Conservation (phyloP, 2,329 filamentous ascomycete genomes). For the Didymella pomorum region DNA sequence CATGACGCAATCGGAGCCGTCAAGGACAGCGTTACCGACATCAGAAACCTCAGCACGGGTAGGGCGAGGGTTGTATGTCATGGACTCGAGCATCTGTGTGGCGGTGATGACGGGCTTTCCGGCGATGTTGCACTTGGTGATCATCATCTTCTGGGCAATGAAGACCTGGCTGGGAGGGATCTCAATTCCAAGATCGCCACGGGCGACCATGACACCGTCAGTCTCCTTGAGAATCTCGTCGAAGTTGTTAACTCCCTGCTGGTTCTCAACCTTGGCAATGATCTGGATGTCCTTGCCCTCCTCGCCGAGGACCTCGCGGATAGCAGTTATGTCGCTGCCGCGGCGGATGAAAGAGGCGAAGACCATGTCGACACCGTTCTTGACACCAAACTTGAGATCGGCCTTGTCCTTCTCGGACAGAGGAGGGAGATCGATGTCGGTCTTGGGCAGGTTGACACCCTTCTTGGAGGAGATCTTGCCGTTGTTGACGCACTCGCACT, state of each 20-base stretch:
- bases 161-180: conserved; percentile 99
- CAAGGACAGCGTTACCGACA: conserved; percentile 96
- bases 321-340: conserved; percentile 89
- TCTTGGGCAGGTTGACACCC: conserved; percentile 98
- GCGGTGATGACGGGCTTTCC: conserved; percentile 99
- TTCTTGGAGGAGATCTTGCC: conserved; percentile 99
- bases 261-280: conserved; percentile 99
- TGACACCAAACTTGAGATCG: conserved; percentile 93
- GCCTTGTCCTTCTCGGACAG: conserved; percentile 98
- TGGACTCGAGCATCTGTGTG: conserved; percentile 99
- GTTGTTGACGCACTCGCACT: conserved; percentile 90
- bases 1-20: conserved; percentile 99
- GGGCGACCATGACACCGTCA: conserved; percentile 99
- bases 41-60: conserved; percentile 98
- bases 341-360: conserved; percentile 98
- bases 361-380: conserved; percentile 99
- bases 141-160: conserved; percentile 99
- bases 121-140: conserved; percentile 99
- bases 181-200: conserved; percentile 98
- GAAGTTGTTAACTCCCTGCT: conserved; percentile 99
- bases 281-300: conserved; percentile 98
- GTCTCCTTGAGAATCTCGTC: conserved; percentile 94
- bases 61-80: conserved; percentile 99
- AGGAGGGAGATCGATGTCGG: conserved; percentile 95
- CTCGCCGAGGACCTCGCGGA: conserved; percentile 88